phyloP scores from a whole-genome alignment of 371 early-diverging fungal species.

The Furculomyces boomerangus region DNA sequence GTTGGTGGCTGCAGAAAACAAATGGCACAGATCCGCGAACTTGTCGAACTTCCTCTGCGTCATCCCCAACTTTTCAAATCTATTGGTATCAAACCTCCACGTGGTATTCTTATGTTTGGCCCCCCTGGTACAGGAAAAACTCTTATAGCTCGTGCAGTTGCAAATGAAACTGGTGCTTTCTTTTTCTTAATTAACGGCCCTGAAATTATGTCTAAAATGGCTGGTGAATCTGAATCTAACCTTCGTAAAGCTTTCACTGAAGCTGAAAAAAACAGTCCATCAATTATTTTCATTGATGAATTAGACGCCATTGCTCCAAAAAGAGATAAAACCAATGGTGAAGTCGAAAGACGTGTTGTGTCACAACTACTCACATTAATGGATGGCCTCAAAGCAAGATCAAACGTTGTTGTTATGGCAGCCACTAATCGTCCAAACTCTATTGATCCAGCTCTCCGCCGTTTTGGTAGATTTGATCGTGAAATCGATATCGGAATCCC shows the following conservation, averaged over 20 bases:
- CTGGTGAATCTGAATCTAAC: neutral
- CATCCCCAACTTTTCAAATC: constrained; percentile 79
- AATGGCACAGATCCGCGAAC: constrained; percentile 85
- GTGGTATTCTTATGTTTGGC: constrained; percentile 93
- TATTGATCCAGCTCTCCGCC: constrained; percentile 56
- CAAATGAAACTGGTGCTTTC: constrained; percentile 87
- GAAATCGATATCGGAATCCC: constrained; percentile 90
- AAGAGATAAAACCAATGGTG: constrained; percentile 82
- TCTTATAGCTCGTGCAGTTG: constrained; percentile 69
- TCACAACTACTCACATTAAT: constrained; percentile 92
- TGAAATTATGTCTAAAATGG: constrained; percentile 25
- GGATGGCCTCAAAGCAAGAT: constrained; percentile 87
- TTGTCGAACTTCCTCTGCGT: constrained; percentile 82
- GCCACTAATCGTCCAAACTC: constrained; percentile 81
- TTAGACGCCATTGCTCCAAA: constrained; percentile 97
- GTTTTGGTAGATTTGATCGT: constrained; percentile 96
- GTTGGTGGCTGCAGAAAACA: constrained; percentile 97
- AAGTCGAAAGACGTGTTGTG: constrained; percentile 87
- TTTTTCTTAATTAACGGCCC: constrained; percentile 95
- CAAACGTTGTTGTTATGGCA: constrained; percentile 47
- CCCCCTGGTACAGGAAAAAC: constrained; percentile 99
- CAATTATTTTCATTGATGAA: constrained; percentile 99
- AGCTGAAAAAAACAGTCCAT: constrained; percentile 87
- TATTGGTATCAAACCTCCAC: constrained; percentile 92
- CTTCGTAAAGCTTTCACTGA: constrained; percentile 26